Evolutionary conservation across 2,329 filamentous ascomycete genomes (phyloP), one percentile per base, ranked within the genome.

Genomic region (Diaporthe eres): DNA sequence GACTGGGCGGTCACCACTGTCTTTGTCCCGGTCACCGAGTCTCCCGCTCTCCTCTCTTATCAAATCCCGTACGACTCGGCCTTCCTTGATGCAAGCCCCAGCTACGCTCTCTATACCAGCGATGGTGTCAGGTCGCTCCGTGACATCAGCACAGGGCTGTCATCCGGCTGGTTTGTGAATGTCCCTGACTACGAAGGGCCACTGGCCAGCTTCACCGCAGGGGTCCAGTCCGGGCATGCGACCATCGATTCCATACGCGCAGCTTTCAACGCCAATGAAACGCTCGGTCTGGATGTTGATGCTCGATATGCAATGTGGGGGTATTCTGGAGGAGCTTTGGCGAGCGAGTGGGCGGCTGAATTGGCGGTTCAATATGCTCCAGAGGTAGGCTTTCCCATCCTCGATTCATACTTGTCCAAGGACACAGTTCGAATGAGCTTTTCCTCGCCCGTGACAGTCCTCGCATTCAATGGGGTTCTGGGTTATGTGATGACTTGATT

Each of bases 241-340:
- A 86, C 85, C 2, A 80, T 88, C 25, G 86, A 89, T 77, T 85
- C 85, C 1, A 79, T 88, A 0, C 86, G 88, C 6, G 87, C 87
- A 1, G 83, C 85, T 0, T 77, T 85, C 19, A 79, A 80, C 6
- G 79, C 4, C 39, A 63, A 68, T 72, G 6, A 75, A 68, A 58
- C 42, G 9, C 81, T 80, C 22, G 75, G 80, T 0, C 76, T 81
- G 51, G 77, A 79, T 3, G n/a, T 75, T 1, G 78, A 83, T 37
- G 81, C 85, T 1, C 81, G 78, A 2, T 79, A 83, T 53, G 83
- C 84, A 0, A 80, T 89, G 74, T 89, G 87, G 88, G 90, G 90
- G 0, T 91, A 91, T 78, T 90, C 87, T 0, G 90, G 90, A 3
- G 90, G 90, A 5, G 85, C 86, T 2, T 77, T 91, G 25, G 88